Conservation (phyloP, 2,329 filamentous ascomycete genomes). For the Penicillium polonicum region DNA sequence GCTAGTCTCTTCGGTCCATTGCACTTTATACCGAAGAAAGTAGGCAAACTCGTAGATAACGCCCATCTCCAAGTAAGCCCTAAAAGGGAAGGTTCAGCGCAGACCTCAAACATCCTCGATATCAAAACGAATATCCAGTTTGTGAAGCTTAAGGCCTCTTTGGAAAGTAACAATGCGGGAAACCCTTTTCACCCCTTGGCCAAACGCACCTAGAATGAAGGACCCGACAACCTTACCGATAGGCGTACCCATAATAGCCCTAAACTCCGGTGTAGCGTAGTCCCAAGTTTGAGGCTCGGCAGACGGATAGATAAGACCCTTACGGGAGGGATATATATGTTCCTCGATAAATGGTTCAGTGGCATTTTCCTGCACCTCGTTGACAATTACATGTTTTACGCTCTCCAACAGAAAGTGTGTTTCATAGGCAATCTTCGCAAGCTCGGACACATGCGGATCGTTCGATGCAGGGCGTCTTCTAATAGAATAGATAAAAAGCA, state of each 20-base stretch:
- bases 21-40: too few species aligned
- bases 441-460: background rate
- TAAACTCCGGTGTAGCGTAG: background rate
- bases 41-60: too few species aligned
- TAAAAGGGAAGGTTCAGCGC: too few species aligned
- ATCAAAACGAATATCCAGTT: background rate
- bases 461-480: background rate
- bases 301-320: background rate
- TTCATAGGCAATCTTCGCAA: background rate
- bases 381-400: background rate
- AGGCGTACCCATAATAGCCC: background rate
- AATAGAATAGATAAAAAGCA: background rate
- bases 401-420: background rate
- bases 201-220: background rate
- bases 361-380: background rate
- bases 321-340: background rate
- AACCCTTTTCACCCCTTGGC: background rate
- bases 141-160: background rate
- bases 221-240: background rate
- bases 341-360: background rate
- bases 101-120: background rate
- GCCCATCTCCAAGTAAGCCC: too few species aligned
- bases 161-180: background rate
- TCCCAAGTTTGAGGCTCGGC: background rate
- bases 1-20: too few species aligned